Conservation (phyloP, 208 protist genomes). For the Leishmania aethiopica region DNA sequence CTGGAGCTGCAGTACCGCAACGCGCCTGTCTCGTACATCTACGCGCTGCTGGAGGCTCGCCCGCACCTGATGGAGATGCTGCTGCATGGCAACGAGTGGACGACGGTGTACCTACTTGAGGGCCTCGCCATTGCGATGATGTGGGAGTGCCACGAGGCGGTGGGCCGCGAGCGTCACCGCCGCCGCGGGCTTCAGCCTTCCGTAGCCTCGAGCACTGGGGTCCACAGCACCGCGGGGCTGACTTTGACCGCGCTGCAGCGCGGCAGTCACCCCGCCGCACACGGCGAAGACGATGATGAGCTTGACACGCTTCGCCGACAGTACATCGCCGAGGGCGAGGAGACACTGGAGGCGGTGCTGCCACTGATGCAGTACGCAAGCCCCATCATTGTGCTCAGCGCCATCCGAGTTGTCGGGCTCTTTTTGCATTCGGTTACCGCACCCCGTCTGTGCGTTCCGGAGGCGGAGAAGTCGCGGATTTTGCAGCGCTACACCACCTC, state of each 20-base stretch:
- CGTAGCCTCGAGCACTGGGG: background rate
- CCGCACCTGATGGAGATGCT: slow-evolving; percentile 92
- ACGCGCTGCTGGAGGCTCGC: slow-evolving; percentile 62
- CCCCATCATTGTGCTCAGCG: slow-evolving; percentile 95
- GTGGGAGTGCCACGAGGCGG: slow-evolving; percentile 35
- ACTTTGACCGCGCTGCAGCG: background rate
- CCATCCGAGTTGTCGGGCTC: slow-evolving; percentile 87
- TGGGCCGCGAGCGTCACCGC: background rate
- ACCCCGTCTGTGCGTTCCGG: slow-evolving; percentile 7
- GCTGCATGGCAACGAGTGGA: slow-evolving; percentile 96
- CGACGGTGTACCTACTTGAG: slow-evolving; percentile 97
- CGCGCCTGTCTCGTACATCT: slow-evolving; percentile 29
- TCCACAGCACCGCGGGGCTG: background rate
- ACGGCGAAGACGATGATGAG: slow-evolving; percentile 9
- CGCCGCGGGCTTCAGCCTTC: background rate
- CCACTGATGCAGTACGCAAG: slow-evolving; percentile 96
- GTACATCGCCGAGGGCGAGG: slow-evolving; percentile 43
- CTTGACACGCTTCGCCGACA: slow-evolving; percentile 7
- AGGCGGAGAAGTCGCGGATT: slow-evolving; percentile 28
- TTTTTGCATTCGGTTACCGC: slow-evolving; percentile 56
- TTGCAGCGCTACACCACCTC: slow-evolving; percentile 62
- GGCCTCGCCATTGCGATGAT: slow-evolving; percentile 72
- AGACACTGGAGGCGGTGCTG: slow-evolving; percentile 92
- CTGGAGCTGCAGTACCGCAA: slow-evolving; percentile 54
- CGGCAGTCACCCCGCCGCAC: background rate